Base-by-base conservation (phyloP, 805 yeast species). In the Candida nitratophila region DNA sequence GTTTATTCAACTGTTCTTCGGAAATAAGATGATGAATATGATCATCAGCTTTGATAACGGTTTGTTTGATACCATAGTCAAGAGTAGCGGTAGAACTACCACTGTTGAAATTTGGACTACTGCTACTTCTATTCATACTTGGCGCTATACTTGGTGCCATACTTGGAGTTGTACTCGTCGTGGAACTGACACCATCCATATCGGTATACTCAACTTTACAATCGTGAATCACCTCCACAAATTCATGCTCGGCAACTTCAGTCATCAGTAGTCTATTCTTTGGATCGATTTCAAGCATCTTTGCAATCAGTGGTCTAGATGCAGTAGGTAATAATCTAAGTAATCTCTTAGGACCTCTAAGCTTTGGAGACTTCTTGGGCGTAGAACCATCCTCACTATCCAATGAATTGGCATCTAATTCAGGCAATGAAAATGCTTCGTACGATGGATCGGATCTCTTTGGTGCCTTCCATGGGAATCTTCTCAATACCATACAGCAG, bases 391-490 rank as follows among this genome's bases (percentile, higher is more conserved):
- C 21, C 8, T 33, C 36, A 9, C n/a, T 30, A 30, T 14, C 33
- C 12, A 27, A 35, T 35, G 39, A 17, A 17, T 17, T 14, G 10
- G 24, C n/a, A 3, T 26, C 27, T 8, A 27, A 22, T 38, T 54
- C 63, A 4, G 47, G 50, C 26, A 54, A 47, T n/a, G 73, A 65
- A 57, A 83, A 91, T 48, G 86, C 72, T 45, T 79, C 74, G 68
- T 74, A 91, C 4, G 93, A 81, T 43, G 79, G 79, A 60, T 90
- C 96, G 7, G 78, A 68, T 22, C 68, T 64, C 51, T 83, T 81
- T n/a, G 97, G 96, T 2, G 90, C 76, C 60, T 88, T 88, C 99
- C 99, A 91, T 1, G 99, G 98, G 65, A 91, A 91, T 47, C 96
- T 67, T 52, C 84, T 77, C 51, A 90, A 67, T 2, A 83, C 71